These are phyloP conservation scores for Echria macrotheca DNA, from an alignment of 495 filamentous ascomycete species.

Conservation along the genomic window DNA sequence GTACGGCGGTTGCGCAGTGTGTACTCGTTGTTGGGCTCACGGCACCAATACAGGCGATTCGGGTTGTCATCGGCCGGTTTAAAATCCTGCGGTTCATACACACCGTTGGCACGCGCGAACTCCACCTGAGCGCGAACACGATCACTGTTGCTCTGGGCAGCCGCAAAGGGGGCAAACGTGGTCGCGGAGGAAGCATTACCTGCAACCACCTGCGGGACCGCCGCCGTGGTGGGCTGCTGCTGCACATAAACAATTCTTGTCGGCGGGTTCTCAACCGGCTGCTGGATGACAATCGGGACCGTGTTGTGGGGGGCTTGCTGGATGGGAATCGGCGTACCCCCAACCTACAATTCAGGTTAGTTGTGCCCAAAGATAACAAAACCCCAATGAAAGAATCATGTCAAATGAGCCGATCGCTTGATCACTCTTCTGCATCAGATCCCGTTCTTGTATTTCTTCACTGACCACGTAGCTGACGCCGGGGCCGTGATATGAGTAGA, in stretches of 20 bases:
- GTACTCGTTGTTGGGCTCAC: slow-evolving; percentile 45
- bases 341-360: too few relatives aligned
- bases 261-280: neutral
- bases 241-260: neutral
- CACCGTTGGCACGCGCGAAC: slow-evolving; percentile 34
- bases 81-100: slow-evolving; percentile 45
- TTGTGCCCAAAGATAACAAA: too few relatives aligned
- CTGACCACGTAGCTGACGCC: too few relatives aligned
- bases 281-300: slow-evolving; percentile 4
- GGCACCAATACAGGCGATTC: slow-evolving; percentile 45
- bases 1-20: slow-evolving; percentile 41
- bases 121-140: too few relatives aligned
- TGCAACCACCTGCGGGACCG: neutral
- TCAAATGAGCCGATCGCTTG: too few relatives aligned
- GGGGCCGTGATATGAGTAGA: too few relatives aligned
- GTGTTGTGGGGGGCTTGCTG: neutral
- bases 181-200: slow-evolving; percentile 8
- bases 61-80: slow-evolving; percentile 47
- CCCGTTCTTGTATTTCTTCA: too few relatives aligned
- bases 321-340: neutral
- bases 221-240: neutral
- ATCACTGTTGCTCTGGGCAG: too few relatives aligned
- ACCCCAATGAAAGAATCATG: too few relatives aligned
- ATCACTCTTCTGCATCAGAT: too few relatives aligned
- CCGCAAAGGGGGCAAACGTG: too few relatives aligned